Base-by-base conservation (phyloP, 352 stramenopile genomes). In the Phytophthora capsici region DNA sequence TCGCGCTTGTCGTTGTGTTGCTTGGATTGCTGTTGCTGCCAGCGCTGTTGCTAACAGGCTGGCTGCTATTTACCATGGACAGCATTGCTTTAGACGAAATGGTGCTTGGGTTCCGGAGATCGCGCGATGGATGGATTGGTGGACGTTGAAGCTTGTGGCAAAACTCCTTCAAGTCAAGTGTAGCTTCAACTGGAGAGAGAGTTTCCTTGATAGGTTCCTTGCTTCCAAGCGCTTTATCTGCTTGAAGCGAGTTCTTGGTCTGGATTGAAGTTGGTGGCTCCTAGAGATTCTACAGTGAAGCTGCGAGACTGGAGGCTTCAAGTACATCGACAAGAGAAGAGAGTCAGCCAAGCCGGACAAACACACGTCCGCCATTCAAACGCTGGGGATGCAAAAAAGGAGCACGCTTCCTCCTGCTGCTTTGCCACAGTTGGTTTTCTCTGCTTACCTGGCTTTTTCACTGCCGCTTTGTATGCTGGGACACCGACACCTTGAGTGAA, bases 261-360 rank as follows among this genome's bases (percentile, higher is more conserved):
- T 71, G 32, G 57, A 69, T 92, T 92, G 83, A 92, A 92, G 83
- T 90, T 92, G 75, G 78, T 87, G 80, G 80, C 75, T 89, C 73
- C 60, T 75, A 66, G 59, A 51, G 75, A 78, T 75, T 78, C 51
- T 30, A 66, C 46, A 78, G 54, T 77, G 63, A 71, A 68, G 68
- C 58, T 52, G 47, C 25, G 25, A 28, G 25, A 28, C 25, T 44
- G 28, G 43, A 60, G 65, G 76, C 82, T 91, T 89, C 80, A 91
- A 91, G 78, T 82, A 75, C 45, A 70, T 45, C 32, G 49, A 43
- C 37, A 68, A 71, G 51, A 71, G 54, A 49, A 74, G 65, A 75
- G 64, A 80, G 69, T 77, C 69, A 84, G 69, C 55, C 44, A 37
- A 66, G 48, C 54, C 28, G 22, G 38, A 64, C 51, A 32, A 74